phyloP scores from a whole-genome alignment of 1,284 basidiomycete species.

The Cryptococcus sp. region DNA sequence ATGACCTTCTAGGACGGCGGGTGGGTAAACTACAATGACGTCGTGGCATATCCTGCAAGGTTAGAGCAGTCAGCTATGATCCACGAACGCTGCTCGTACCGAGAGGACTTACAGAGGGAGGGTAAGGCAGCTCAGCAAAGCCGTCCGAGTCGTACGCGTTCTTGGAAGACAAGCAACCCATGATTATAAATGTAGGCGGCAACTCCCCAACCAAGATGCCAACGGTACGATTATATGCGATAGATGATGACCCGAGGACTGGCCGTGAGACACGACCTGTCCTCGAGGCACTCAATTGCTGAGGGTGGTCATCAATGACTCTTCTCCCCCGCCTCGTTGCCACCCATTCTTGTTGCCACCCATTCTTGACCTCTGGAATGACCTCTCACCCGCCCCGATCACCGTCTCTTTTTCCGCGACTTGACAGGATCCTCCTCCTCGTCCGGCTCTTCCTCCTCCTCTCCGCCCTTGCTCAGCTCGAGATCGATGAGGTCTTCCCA shows the following conservation, averaged over 20 bases:
- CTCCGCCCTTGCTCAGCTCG: constrained; percentile 25
- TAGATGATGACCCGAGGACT: too few relatives aligned
- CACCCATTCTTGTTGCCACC: not conserved
- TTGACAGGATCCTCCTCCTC: constrained; percentile 11
- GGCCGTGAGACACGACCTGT: not conserved
- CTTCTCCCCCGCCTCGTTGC: not conserved
- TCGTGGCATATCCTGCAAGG: not conserved
- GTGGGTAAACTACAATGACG: not conserved
- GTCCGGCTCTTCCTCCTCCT: constrained; percentile 24
- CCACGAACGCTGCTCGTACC: not conserved
- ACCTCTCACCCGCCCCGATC: not conserved
- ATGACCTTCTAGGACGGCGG: not conserved
- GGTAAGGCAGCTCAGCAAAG: not conserved
- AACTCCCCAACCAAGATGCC: too few relatives aligned
- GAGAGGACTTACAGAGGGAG: not conserved
- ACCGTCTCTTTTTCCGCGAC: not conserved
- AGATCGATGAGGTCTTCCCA: constrained; percentile 44
- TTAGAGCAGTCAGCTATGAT: not conserved
- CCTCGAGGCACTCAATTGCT: not conserved
- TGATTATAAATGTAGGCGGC: too few relatives aligned
- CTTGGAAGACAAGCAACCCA: not conserved
- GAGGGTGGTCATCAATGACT: not conserved
- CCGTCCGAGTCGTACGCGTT: not conserved
- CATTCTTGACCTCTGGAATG: not conserved
- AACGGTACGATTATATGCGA: too few relatives aligned